phyloP scores from a whole-genome alignment of 306 rosid genomes.

The Prunus armeniaca region DNA sequence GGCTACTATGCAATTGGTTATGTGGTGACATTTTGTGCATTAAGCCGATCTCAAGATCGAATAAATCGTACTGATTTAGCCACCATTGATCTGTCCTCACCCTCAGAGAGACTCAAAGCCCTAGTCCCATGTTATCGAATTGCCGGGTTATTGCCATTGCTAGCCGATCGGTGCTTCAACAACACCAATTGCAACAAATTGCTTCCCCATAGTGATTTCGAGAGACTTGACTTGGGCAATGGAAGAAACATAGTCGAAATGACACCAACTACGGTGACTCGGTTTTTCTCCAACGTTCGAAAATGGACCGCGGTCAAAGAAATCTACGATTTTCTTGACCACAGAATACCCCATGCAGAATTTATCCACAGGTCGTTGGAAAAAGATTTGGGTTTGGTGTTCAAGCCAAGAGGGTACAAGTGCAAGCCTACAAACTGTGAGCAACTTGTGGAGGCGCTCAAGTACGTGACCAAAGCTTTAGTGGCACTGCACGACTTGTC shows the following conservation, averaged over 20 bases:
- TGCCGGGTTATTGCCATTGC: conserved; percentile 42
- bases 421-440: conserved; percentile 50
- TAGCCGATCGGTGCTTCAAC: conserved; percentile 52
- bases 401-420: conserved; percentile 69
- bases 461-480: conserved; percentile 74
- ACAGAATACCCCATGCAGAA: conserved; percentile 82
- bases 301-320: conserved; percentile 73
- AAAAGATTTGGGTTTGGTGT: conserved; percentile 45
- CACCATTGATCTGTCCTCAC: conserved; percentile 46
- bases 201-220: conserved; percentile 65
- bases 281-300: conserved; percentile 44
- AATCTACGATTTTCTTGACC: conserved; percentile 73
- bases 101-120: conserved; percentile 62
- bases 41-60: conserved; percentile 55
- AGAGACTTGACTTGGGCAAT: conserved; percentile 46
- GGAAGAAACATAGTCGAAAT: conserved; percentile 58
- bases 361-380: conserved; percentile 34
- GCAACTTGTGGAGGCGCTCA: conserved; percentile 68
- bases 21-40: conserved; percentile 70
- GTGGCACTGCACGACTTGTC: conserved; percentile 87
- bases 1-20: conserved; percentile 71
- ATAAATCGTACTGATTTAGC: conserved; percentile 55
- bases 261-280: conserved; percentile 68
- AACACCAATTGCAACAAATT: conserved; percentile 11
- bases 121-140: conserved; percentile 68